Conservation (phyloP, 2,329 filamentous ascomycete species). For the Ustilaginoidea virens region DNA sequence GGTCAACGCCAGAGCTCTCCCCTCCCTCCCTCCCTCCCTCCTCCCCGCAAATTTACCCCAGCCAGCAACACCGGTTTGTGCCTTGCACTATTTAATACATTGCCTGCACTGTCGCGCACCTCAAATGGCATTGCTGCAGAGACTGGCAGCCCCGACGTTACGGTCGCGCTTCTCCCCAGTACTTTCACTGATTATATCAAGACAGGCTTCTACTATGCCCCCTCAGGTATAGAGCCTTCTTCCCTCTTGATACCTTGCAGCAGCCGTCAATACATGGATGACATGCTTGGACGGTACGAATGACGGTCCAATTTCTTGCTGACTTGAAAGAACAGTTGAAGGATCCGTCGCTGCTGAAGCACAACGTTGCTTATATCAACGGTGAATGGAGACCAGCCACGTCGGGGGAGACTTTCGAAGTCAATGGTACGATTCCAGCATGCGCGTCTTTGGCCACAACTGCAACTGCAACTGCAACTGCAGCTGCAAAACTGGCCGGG, state of each 20-base stretch:
- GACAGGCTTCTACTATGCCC: slow-evolving; percentile 31
- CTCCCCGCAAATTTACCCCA: neutral
- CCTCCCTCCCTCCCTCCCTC: too few relatives aligned
- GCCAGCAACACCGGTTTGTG: neutral
- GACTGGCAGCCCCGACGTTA: slow-evolving; percentile 13
- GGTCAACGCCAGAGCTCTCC: too few relatives aligned
- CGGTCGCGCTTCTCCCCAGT: slow-evolving; percentile 14
- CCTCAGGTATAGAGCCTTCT: slow-evolving; percentile 21
- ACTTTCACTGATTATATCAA: slow-evolving; percentile 12
- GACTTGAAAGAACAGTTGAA: slow-evolving; percentile 41
- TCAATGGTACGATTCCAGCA: slow-evolving; percentile 38
- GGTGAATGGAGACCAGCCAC: slow-evolving; percentile 79
- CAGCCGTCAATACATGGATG: too few relatives aligned
- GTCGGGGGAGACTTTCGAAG: slow-evolving; percentile 84
- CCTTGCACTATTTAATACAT: neutral
- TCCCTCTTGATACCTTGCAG: too few relatives aligned
- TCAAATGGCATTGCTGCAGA: slow-evolving; percentile 17
- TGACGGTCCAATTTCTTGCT: neutral
- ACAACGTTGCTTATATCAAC: slow-evolving; percentile 71
- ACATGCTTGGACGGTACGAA: too few relatives aligned
- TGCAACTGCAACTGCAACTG: too few relatives aligned
- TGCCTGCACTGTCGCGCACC: neutral
- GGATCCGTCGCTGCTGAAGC: slow-evolving; percentile 71
- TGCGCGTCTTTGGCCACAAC: too few relatives aligned
- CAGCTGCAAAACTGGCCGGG: too few relatives aligned